These are phyloP conservation scores for Earliella scabrosa DNA, from an alignment of 1,284 basidiomycete species.

Conservation along the genomic window DNA sequence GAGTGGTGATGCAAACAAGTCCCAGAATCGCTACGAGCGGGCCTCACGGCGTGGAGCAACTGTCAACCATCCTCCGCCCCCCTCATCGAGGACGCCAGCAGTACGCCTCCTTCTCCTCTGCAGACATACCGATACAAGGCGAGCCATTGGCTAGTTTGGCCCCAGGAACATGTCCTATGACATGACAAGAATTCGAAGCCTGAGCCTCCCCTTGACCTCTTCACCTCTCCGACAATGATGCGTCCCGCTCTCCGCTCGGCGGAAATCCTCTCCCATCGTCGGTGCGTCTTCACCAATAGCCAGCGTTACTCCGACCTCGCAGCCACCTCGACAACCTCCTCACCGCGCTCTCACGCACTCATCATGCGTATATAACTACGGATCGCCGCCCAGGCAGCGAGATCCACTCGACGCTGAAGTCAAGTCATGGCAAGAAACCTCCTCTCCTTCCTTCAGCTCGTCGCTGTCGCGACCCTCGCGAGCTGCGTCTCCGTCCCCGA, in stretches of 20 bases:
- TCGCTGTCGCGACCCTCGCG: slow-evolving; percentile 22
- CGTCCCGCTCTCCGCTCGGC: not conserved
- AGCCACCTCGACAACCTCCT: not conserved
- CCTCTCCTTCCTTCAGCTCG: slow-evolving; percentile 16
- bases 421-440: not conserved
- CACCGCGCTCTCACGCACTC: not conserved
- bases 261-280: not conserved
- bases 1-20: no score
- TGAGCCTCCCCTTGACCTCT: no score
- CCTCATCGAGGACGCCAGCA: no score
- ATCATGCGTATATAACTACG: no score
- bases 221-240: not conserved
- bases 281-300: not conserved
- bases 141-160: no score
- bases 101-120: no score
- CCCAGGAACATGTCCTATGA: not conserved
- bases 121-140: no score
- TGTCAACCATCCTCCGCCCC: no score
- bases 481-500: slow-evolving; percentile 22
- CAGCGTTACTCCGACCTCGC: not conserved
- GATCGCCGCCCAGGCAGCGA: not conserved
- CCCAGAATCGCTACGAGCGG: no score
- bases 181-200: not conserved
- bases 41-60: no score
- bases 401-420: not conserved